These are phyloP conservation scores for Brassica juncea DNA, from an alignment of 345 rosid genomes.

Conservation along the genomic window DNA sequence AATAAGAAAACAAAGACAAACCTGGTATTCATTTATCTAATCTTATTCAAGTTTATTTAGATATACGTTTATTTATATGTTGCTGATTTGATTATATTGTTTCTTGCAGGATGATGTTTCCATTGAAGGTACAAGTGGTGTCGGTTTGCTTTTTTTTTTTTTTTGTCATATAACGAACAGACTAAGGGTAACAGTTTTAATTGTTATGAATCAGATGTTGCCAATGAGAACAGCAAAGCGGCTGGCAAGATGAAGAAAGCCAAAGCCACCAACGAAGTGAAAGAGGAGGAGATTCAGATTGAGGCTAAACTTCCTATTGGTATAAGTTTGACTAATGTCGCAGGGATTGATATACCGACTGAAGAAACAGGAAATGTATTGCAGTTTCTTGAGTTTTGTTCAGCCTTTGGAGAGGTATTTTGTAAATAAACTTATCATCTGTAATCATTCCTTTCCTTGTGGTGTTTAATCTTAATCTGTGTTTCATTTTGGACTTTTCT, in stretches of 20 bases:
- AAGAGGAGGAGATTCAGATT: slow-evolving; percentile 39
- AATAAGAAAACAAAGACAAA: neutral
- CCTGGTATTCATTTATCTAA: neutral
- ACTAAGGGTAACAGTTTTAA: neutral
- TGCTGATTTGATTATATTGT: neutral
- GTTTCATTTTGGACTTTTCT: neutral
- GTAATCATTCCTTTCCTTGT: neutral
- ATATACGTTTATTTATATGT: neutral
- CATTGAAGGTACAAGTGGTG: neutral
- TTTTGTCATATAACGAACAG: neutral
- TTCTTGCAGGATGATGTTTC: neutral
- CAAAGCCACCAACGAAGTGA: neutral
- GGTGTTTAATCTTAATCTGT: neutral
- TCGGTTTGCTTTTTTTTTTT: neutral
- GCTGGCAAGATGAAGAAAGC: slow-evolving; percentile 16
- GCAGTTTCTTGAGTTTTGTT: slow-evolving; percentile 78
- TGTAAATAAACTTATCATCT: neutral
- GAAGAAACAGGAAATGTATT: slow-evolving; percentile 63
- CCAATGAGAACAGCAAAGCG: slow-evolving; percentile 2
- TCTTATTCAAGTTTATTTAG: neutral
- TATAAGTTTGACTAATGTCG: slow-evolving; percentile 48
- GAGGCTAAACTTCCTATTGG: slow-evolving; percentile 57
- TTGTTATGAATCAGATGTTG: neutral
- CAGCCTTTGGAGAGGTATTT: slow-evolving; percentile 70
- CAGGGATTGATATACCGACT: slow-evolving; percentile 56